phyloP scores from a whole-genome alignment of 129 eudicot genomes.

The Pseudognaphalium luteoalbum region DNA sequence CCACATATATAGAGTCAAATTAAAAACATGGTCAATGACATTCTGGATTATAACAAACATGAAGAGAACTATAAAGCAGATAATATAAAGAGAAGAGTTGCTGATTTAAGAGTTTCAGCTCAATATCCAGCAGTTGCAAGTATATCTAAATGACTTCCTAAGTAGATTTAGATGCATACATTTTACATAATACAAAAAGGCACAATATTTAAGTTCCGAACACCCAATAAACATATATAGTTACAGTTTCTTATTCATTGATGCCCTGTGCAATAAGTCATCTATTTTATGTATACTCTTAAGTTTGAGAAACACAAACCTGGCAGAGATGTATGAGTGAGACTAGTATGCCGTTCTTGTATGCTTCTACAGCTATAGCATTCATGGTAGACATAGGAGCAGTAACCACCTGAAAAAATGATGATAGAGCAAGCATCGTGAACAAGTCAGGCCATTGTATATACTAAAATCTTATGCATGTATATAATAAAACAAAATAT shows the following conservation, averaged over 20 bases:
- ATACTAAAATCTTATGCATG: not conserved
- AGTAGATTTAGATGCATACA: not conserved
- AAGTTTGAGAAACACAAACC: conserved; percentile 47
- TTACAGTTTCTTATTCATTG: not conserved
- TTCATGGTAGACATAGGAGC: conserved; percentile 86
- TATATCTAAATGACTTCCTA: not conserved
- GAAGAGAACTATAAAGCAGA: not conserved
- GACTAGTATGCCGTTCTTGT: conserved; percentile 88
- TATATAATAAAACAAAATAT: conserved; percentile 3
- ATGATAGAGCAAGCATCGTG: conserved; percentile 5
- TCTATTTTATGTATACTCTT: not conserved
- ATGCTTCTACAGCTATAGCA: conserved; percentile 95
- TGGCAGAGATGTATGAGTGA: conserved; percentile 96
- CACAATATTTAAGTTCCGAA: not conserved
- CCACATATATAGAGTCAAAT: not conserved
- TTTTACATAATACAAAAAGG: conserved; percentile 10
- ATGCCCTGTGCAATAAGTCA: not conserved
- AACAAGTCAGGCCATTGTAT: conserved; percentile 5
- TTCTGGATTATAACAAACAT: not conserved
- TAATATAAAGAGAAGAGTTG: too few relatives aligned
- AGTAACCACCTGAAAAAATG: conserved; percentile 86
- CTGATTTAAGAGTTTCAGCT: too few relatives aligned
- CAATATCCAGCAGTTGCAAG: conserved; percentile 9
- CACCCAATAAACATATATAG: not conserved
- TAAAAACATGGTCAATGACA: not conserved